Evolutionary conservation across 2,329 filamentous ascomycete genomes (phyloP), one percentile per base, ranked within the genome.

Genomic region (Aspergillus arachidicola): DNA sequence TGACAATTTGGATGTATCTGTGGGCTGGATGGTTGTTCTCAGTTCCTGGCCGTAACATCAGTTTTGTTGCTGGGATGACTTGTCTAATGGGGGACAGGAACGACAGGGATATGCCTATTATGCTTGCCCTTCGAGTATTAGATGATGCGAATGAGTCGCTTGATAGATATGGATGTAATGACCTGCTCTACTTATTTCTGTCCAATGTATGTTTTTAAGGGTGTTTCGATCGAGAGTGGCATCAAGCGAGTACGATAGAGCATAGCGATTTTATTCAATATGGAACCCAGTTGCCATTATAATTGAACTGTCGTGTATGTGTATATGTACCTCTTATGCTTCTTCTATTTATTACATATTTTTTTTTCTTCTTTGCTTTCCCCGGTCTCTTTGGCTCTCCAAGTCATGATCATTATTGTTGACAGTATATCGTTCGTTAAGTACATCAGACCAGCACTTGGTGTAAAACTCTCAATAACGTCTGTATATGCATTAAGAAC

Each of bases 151-250:
- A 60, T 55, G 58, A 60, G 58, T 55, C 28, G 48, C 57, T 30
- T 56, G 51, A 60, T 60, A 53, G 59, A 60, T 60, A 60, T 50
- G 59, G 59, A 60, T 56, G 53, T 60, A 57, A 60, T 60, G 59
- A 60, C 58, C 34, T 16, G 34, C 19, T 45, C 50, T 53, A 21
- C 16, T 12, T 19, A 41, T 41, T n/a, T 41, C 38, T 41, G 14
- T 41, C 45, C 34, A 32, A 41, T 21, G 23, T 50, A 53, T 34
- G 32, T 38, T 41, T 38, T 23, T 28, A 28, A 28, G 4, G 34
- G 19, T 36, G 19, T 34, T 36, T 36, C n/a, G 7, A n/a, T 21
- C 2, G 11, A 38, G 34, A 4, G 12, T 30, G 14, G 6, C 21
- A 32, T 32, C 28, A 19, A 32, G 26, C 19, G 23, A 51, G 9